A percentile compares a stretch with the other conserved stretches of the same genome.
Evolutionary conservation across 352 stramenopile genomes (phyloP).

Genomic region (Globisporangium cederbergense): DNA sequence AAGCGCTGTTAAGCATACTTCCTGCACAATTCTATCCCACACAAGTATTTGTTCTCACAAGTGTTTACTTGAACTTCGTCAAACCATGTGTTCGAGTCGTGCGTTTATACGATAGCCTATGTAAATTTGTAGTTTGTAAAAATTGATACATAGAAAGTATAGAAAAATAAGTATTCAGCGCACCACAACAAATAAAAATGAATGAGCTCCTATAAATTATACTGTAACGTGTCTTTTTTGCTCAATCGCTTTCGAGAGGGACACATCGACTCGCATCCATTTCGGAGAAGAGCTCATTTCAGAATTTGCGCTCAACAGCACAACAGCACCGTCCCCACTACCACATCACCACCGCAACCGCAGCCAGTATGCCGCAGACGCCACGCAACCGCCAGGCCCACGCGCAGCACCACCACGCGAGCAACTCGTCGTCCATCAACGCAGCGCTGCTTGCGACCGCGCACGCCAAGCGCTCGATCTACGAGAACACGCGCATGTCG

Average conservation of each 20-base stretch:
- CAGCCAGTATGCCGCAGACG: slow-evolving; percentile 10
- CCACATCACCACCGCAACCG: not conserved
- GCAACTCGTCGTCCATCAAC: slow-evolving; percentile 17
- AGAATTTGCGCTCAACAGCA: slow-evolving; percentile 2
- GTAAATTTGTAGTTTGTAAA: not conserved
- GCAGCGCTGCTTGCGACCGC: slow-evolving; percentile 11
- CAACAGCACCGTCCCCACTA: not conserved
- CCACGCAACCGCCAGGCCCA: slow-evolving; percentile 7
- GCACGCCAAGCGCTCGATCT: slow-evolving; percentile 38
- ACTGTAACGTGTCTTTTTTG: not conserved
- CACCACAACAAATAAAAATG: too few relatives aligned
- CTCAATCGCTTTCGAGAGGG: not conserved
- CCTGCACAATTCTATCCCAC: too few relatives aligned
- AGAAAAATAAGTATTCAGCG: too few relatives aligned
- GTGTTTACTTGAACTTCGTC: slow-evolving; percentile 11
- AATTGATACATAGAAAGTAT: too few relatives aligned
- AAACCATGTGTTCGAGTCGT: slow-evolving; percentile 4
- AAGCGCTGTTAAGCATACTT: not conserved
- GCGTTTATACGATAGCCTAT: not conserved
- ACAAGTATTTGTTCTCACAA: slow-evolving; percentile 3
- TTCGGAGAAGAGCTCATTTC: slow-evolving; percentile 10
- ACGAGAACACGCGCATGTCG: slow-evolving; percentile 51
- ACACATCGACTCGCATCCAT: not conserved
- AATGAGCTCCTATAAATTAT: not conserved
- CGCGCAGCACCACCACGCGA: slow-evolving; percentile 9